Evolutionary conservation across 805 yeast genomes (phyloP), one percentile per base, ranked within the genome.

Genomic region (Diddensiella caesifluorescens): DNA sequence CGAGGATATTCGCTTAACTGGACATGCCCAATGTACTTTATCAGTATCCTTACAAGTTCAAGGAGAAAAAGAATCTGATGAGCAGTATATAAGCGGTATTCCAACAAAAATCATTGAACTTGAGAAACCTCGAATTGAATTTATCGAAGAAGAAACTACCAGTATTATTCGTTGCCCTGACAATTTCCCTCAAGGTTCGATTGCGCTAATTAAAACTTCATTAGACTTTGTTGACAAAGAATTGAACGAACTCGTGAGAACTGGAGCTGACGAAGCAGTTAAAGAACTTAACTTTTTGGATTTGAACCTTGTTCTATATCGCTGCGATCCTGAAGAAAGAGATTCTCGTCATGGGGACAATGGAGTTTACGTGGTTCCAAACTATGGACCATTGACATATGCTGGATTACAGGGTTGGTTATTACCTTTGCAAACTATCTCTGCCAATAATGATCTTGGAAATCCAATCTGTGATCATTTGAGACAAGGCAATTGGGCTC

Each of bases 391-490:
- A 12, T 65, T 89, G 35, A 82, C 79, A 0, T 90, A 86, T 61
- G 89, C 95, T 30, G 98, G 98, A 7, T 65, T 92, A 18, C 94
- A 87, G 61, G 97, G 98, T 1, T 90, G 95, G 95, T 75, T 79
- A 35, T 69, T 86, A 0, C 80, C 79, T 1, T 62, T 90, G 50
- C 71, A 75, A 43, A 59, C 67, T 22, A 73, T 87, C 2, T 79
- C 88, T 19, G 68, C 70, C 57, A 64, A 67, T 30, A 90, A 90
- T 56, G 79, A 89, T 51, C 69, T 90, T 21, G 92, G 89, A 0
- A 95, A 86, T 56, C 89, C 97, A 0, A 49, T 89, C 20, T 79
- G 92, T 47, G 75, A 77, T 36, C 92, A 90, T 59, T 67, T 90
- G 47, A 71, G 97, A 52, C 69, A 72, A 13, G 97, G 97, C 1